Percentiles rank a stretch among this genome's conserved stretches.
phyloP scores from a whole-genome alignment of 495 filamentous ascomycete species.

The Aspergillus mulundensis region DNA sequence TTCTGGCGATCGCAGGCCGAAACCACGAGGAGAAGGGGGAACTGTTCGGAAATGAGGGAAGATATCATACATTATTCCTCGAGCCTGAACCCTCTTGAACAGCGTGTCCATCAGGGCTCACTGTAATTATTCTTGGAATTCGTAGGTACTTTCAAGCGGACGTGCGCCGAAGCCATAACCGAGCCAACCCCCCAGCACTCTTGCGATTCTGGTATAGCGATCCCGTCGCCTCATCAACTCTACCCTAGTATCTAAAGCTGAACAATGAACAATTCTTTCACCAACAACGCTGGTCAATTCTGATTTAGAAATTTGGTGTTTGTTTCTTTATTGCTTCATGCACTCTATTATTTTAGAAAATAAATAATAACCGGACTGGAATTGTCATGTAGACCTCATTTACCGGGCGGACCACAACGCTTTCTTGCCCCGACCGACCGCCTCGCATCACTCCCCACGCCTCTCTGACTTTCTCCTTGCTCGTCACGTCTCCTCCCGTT shows the following conservation, averaged over 20 bases:
- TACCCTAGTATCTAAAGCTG: background rate
- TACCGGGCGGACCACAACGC: constrained; percentile 2
- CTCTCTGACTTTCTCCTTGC: constrained; percentile 12
- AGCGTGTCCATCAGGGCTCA: background rate
- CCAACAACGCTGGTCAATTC: background rate
- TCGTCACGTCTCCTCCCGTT: constrained; percentile 7
- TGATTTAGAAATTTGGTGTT: background rate
- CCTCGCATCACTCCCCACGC: constrained; percentile 22
- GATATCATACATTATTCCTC: constrained; percentile 3
- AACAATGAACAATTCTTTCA: background rate
- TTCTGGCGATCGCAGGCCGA: background rate
- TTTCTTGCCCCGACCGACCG: constrained; percentile 24
- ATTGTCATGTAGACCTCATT: background rate
- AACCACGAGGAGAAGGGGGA: background rate
- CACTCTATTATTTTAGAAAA: constrained; percentile 2
- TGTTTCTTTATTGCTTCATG: background rate
- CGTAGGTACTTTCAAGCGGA: background rate
- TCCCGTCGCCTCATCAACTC: background rate
- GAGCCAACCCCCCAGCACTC: constrained; percentile 4
- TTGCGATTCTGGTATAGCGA: constrained; percentile 2
- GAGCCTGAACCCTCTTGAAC: background rate
- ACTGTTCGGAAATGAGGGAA: background rate
- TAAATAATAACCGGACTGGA: background rate
- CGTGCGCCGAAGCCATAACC: constrained; percentile 10
- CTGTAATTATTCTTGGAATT: background rate